phyloP scores from a whole-genome alignment of 2,329 filamentous ascomycete species.

The Rhinocladiella mackenziei region DNA sequence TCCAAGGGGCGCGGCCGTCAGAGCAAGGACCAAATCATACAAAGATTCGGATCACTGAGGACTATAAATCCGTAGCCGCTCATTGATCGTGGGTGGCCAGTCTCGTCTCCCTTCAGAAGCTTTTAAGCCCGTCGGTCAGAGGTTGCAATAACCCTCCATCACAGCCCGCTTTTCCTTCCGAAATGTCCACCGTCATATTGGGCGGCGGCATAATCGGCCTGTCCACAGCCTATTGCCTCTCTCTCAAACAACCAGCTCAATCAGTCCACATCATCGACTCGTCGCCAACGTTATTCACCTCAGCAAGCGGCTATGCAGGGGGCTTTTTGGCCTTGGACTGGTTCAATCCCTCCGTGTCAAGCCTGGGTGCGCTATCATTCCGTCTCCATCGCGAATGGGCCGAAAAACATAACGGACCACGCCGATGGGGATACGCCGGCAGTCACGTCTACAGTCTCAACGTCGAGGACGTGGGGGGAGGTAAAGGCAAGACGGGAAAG shows the following conservation, averaged over 20 bases:
- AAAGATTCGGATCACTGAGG: too few relatives aligned
- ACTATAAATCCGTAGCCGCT: too few relatives aligned
- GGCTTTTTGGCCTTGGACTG: constrained; percentile 72
- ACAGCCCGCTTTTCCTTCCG: too few relatives aligned
- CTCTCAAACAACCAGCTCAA: constrained; percentile 40
- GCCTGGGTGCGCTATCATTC: constrained; percentile 65
- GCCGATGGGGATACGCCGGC: constrained; percentile 56
- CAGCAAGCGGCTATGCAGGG: constrained; percentile 68
- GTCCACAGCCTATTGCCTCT: constrained; percentile 69
- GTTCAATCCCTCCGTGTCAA: constrained; percentile 57
- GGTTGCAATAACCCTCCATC: too few relatives aligned
- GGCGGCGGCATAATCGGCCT: constrained; percentile 68
- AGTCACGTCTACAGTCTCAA: constrained; percentile 59
- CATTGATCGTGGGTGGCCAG: too few relatives aligned
- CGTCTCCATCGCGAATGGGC: constrained; percentile 64
- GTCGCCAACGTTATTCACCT: constrained; percentile 61
- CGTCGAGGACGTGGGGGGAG: constrained; percentile 33
- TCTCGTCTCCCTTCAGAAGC: too few relatives aligned
- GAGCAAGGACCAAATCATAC: too few relatives aligned
- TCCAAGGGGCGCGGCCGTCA: too few relatives aligned
- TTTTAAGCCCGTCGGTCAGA: too few relatives aligned
- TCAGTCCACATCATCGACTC: constrained; percentile 57
- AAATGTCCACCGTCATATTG: constrained; percentile 60
- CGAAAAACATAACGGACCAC: constrained; percentile 52
- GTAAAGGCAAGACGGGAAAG: constrained; percentile 31